phyloP scores from a whole-genome alignment of 2,329 filamentous ascomycete species.

The Xylogone sp. region DNA sequence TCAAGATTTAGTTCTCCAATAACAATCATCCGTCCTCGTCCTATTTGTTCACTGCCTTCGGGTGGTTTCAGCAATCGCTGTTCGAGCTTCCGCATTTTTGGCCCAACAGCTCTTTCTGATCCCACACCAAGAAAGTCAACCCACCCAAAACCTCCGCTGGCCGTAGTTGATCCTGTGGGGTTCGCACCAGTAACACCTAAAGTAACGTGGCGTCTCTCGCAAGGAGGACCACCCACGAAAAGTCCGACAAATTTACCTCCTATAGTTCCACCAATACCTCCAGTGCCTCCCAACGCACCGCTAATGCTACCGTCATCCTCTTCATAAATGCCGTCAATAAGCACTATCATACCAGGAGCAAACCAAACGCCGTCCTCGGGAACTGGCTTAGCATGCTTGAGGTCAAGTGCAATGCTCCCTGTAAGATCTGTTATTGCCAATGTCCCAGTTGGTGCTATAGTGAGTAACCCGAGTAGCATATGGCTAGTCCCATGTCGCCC shows the following conservation, averaged over 20 bases:
- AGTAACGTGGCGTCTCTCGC: conserved; percentile 76
- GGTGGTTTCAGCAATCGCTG: conserved; percentile 54
- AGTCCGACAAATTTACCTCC: conserved; percentile 90
- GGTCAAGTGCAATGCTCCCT: conserved; percentile 80
- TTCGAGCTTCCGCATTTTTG: conserved; percentile 79
- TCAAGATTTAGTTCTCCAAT: conserved; percentile 86
- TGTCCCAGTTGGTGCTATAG: conserved; percentile 74
- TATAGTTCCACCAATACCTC: conserved; percentile 83
- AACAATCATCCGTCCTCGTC: conserved; percentile 61
- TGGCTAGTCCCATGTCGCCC: conserved; percentile 82
- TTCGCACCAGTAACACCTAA: conserved; percentile 63
- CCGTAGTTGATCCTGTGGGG: conserved; percentile 51
- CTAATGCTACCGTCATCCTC: conserved; percentile 76
- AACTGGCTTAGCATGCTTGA: conserved; percentile 75
- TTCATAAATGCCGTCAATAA: conserved; percentile 94
- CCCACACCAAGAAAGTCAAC: conserved; percentile 93
- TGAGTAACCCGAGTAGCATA: conserved; percentile 80
- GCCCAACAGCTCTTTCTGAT: conserved; percentile 78
- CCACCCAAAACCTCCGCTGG: conserved; percentile 88
- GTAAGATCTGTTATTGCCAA: conserved; percentile 83
- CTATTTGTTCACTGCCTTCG: conserved; percentile 22
- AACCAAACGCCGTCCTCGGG: conserved; percentile 90
- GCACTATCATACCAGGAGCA: conserved; percentile 89
- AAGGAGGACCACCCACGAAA: conserved; percentile 87
- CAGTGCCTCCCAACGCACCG: conserved; percentile 68